Evolutionary conservation across 352 stramenopile genomes (phyloP), one percentile per base, ranked within the genome.

Genomic region (Phytophthora pluvialis): DNA sequence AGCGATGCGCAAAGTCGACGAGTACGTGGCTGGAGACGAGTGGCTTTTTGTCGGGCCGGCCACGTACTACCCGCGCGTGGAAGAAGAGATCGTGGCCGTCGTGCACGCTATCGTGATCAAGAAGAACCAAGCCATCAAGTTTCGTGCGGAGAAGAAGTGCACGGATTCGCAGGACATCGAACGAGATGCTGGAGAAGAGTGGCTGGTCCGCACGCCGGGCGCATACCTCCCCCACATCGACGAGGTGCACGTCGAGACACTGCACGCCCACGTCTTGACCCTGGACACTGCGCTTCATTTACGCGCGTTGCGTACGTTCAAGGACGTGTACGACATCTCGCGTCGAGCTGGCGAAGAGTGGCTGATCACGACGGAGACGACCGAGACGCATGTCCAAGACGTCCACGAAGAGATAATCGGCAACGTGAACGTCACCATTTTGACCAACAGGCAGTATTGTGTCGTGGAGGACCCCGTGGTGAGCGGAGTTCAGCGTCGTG

Each of bases 361-460:
- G 86, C 72, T 94, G 33, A 75, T 94, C 43, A 92, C 83, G 7
- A 64, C 83, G 1, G 78, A 90, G 15, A 90, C 83, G 28, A 69
- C 86, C 0, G 86, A 94, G 65, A 91, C 78, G 0, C 86, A 94
- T 49, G 77, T 94, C 3, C 83, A 86, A 45, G 86, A 94, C 47
- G 86, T 94, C 0, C 82, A 94, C 40, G 86, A 94, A 72, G 78
- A 83, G 5, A 81, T 94, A 32, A 59, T 91, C 0, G 80, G 78
- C 32, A 83, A 60, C 1, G 83, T 92, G 33, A 60, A 61, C 26
- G 76, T 88, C 52, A 86, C 78, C 26, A 91, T 83, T 50, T 61
- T 94, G 18, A 92, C 86, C 5, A 92, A 94, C 59, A 83, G 83
- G 43, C 86, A 94, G 62, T 94, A 89, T 75, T 92, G 83, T 42